Evolutionary conservation across 2,329 filamentous ascomycete species (phyloP).

Genomic region (Bipolaris cookei): DNA sequence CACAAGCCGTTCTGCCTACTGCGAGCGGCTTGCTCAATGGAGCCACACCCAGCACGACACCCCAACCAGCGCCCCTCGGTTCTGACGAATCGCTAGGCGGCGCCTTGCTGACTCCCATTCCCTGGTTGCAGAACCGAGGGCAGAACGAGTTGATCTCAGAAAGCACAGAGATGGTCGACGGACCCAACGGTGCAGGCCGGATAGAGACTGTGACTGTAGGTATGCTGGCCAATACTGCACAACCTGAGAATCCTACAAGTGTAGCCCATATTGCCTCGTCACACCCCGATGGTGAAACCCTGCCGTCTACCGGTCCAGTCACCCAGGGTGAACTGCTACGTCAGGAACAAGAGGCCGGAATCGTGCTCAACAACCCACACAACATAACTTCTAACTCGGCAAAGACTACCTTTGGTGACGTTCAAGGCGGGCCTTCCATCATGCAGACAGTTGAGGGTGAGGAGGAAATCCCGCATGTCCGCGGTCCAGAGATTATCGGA

Average conservation of each 20-base stretch:
- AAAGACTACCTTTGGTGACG: conserved; percentile 36
- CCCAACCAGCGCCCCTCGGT: conserved; percentile 61
- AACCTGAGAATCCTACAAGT: conserved; percentile 15
- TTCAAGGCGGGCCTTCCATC: conserved; percentile 39
- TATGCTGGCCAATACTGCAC: conserved; percentile 46
- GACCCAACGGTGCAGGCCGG: conserved; percentile 77
- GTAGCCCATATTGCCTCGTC: conserved; percentile 41
- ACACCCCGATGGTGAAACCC: conserved; percentile 45
- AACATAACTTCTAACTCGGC: conserved; percentile 35
- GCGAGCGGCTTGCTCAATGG: conserved; percentile 67
- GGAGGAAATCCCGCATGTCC: conserved; percentile 74
- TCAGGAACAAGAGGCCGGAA: conserved; percentile 84
- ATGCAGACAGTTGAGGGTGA: conserved; percentile 50
- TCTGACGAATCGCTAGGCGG: conserved; percentile 90
- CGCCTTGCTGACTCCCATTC: conserved; percentile 89
- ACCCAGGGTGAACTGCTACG: conserved; percentile 84
- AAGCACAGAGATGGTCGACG: conserved; percentile 79
- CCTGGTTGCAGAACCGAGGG: conserved; percentile 69
- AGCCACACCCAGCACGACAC: conserved; percentile 51
- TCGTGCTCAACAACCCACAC: conserved; percentile 65
- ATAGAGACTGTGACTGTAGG: conserved; percentile 83
- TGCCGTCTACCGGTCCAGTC: conserved; percentile 45
- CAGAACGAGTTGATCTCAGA: conserved; percentile 72
- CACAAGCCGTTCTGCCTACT: conserved; percentile 62
- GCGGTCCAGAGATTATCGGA: conserved; percentile 84